Base-by-base conservation (phyloP, 495 filamentous ascomycete genomes). In the Podospora conica region DNA sequence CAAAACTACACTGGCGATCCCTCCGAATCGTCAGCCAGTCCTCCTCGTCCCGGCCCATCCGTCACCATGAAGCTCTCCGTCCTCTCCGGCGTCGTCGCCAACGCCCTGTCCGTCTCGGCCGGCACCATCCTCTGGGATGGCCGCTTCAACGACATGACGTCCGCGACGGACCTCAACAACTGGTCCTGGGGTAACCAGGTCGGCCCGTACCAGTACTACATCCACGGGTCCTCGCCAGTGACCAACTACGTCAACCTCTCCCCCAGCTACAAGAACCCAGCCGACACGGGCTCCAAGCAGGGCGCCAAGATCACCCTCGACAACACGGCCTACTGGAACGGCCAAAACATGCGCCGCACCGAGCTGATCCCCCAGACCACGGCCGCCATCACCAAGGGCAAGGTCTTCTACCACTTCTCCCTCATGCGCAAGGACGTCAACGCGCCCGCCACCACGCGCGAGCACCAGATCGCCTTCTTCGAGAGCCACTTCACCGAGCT, bases 401-500 rank as follows among this genome's bases (percentile, higher is more conserved):
- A 81, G 59, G 77, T 89, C 25, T 89, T 79, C 75, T 91, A 91
- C 74, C 89, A 91, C 74, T 91, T 91, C 75, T 85, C 81, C 12
- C 79, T 91, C 62, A 85, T 84, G 81, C 82, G 83, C 60, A 80
- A 74, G 11, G 77, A 79, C 58, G 80, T 78, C 31, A 90, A 90
- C 74, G 74, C 86, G 0, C 89, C 89, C 0, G 82, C 79, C 28
- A 78, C 81, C 2, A 80, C 78, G 5, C 82, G 87, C 61, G 89
- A 91, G 79, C 89, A 91, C 73, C 89, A 91, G 76, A 87, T 91
- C 65, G 85, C 82, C 70, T 91, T 91, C 80, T 91, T 91, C 71
- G 83, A 91, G 79, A 85, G 81, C 73, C 88, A 91, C 78, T 91
- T 90, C 76, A 91, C 88, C 63, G 89, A 91, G 79, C 75, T 92